Percentiles rank a stretch among this genome's conserved stretches.
phyloP scores from a whole-genome alignment of 2,329 filamentous ascomycete species.

The Diaporthe aspalathi region DNA sequence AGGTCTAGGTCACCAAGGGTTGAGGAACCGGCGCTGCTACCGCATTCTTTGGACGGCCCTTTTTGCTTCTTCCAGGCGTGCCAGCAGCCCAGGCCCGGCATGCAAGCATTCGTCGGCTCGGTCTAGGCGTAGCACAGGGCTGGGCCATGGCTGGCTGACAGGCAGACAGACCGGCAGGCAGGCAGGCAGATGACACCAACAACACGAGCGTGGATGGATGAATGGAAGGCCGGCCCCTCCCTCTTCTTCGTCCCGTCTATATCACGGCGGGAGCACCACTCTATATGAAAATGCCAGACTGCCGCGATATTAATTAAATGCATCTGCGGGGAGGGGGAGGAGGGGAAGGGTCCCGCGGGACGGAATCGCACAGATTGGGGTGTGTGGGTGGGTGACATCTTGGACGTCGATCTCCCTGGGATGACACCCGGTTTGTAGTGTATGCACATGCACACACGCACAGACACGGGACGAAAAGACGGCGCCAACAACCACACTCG shows the following conservation, averaged over 20 bases:
- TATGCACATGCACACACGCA: no score
- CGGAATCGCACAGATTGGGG: not conserved
- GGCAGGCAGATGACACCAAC: no score
- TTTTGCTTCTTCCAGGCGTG: not conserved
- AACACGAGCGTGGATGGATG: not conserved
- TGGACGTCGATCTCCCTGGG: not conserved
- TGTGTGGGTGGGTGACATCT: constrained; percentile 18
- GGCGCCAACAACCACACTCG: not conserved
- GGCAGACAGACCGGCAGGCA: no score
- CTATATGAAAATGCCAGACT: constrained; percentile 24
- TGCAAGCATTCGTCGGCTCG: constrained; percentile 8
- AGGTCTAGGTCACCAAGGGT: not conserved
- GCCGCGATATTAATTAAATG: constrained; percentile 11
- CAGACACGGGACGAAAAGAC: constrained; percentile 17
- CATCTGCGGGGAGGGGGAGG: not conserved
- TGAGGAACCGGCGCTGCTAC: not conserved
- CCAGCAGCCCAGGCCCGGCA: not conserved
- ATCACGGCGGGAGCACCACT: not conserved
- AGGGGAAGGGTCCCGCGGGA: not conserved
- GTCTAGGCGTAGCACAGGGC: not conserved
- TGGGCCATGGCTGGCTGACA: not conserved
- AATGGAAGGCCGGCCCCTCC: not conserved
- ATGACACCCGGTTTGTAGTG: not conserved
- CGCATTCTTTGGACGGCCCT: not conserved
- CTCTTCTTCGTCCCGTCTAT: constrained; percentile 9